phyloP scores from a whole-genome alignment of 768 basidiomycete genomes.

The Boletus reticuloceps region DNA sequence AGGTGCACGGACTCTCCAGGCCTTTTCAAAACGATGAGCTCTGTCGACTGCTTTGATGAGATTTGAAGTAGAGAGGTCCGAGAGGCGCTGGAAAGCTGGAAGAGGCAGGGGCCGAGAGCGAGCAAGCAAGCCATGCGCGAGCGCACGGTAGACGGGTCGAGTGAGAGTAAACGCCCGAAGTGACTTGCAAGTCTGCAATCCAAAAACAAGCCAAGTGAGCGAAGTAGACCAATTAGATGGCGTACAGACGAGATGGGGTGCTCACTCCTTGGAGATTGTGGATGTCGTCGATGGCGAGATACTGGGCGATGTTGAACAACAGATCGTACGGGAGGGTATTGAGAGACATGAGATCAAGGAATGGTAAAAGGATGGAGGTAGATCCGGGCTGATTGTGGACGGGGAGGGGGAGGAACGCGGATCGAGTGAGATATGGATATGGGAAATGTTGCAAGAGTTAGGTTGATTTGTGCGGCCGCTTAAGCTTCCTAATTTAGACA shows the following conservation, averaged over 20 bases:
- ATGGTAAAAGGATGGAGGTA: not conserved
- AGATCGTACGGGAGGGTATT: constrained; percentile 65
- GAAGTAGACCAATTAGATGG: not conserved
- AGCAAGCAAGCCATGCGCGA: constrained; percentile 59
- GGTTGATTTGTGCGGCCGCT: constrained; percentile 6
- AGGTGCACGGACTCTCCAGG: constrained; percentile 61
- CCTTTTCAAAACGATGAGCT: constrained; percentile 57
- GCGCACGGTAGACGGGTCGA: constrained; percentile 64
- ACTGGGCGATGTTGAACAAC: constrained; percentile 62
- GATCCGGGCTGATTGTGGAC: constrained; percentile 2
- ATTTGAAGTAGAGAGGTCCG: constrained; percentile 60
- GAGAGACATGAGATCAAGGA: constrained; percentile 29
- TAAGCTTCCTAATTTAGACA: constrained; percentile 12
- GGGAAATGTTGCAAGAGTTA: constrained; percentile 2
- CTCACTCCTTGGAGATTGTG: constrained; percentile 61
- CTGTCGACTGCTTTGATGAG: constrained; percentile 64
- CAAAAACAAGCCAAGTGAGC: not conserved
- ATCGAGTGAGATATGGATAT: constrained; percentile 19
- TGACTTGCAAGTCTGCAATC: constrained; percentile 56
- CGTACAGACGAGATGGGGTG: constrained; percentile 3
- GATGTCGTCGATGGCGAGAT: constrained; percentile 60
- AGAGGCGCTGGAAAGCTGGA: constrained; percentile 64
- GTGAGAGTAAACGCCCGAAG: constrained; percentile 61
- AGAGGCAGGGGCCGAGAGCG: constrained; percentile 69
- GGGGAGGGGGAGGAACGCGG: constrained; percentile 1